Base-by-base conservation (phyloP, 1,284 basidiomycete species). In the Marasmius fiardii region DNA sequence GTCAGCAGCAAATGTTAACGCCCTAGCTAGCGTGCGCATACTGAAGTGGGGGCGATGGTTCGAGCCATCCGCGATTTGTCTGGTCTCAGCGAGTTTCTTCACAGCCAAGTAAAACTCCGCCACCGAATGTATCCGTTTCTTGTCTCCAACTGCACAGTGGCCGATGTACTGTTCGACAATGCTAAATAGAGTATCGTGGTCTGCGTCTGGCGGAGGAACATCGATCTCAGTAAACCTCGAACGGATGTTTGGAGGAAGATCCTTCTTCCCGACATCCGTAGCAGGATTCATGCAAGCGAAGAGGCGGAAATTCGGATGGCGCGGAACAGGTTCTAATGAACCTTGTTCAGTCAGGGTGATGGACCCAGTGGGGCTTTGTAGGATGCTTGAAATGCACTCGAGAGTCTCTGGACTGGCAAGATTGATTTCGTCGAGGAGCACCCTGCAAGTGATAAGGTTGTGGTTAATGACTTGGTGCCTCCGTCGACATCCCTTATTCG, bases 201-300 rank as follows among this genome's bases (percentile, higher is more conserved):
- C 94, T 24, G 90, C 81, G 64, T 99, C 97, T 1, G 97, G 96
- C 12, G 96, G 85, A 12, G 91, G 86, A 3, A 98, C 95, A 66
- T 96, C 95, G 51, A 99, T 84, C 71, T 99, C 97, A 1, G 95
- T 98, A 75, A 99, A 99, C 31, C 92, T 86, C 6, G 90, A 86
- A 34, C 96, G 88, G 47, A 99, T 89, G 63, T 90, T 90, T 0
- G 91, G 86, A 10, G 94, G 93, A 1, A 99, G 85, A 65, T 98
- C 96, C 66, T 95, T 96, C 78, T 99, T 99, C 53, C 97, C 97
- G 20, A 98, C 93, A 62, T 99, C 97, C 2, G 96, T 99, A 0
- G 97, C 97, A 1, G 97, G 97, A 67, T 99, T 99, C 97, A 99
- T 99, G 69, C 97, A 99, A 1, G 95, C 95, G 66, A 99, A 99